phyloP scores from a whole-genome alignment of 2,329 filamentous ascomycete species.

The Stagonosporopsis vannaccii region DNA sequence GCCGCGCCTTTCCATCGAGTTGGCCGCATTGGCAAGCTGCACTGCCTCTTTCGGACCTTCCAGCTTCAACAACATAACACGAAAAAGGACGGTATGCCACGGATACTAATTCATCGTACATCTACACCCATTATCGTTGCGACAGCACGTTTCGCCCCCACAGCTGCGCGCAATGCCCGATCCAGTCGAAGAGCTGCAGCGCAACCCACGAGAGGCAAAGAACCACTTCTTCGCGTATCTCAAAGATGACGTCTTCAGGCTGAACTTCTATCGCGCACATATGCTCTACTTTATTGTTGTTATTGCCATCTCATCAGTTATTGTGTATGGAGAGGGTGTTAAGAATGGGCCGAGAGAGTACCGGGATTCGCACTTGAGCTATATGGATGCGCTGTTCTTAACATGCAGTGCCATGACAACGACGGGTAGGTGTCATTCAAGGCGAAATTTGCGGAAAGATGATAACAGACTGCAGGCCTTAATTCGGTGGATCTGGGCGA shows the following conservation, averaged over 20 bases:
- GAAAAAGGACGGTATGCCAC: conserved; percentile 2
- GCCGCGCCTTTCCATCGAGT: neutral
- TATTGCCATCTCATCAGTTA: conserved; percentile 36
- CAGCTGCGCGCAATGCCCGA: conserved; percentile 21
- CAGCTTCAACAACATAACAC: conserved; percentile 1
- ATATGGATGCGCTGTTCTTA: conserved; percentile 39
- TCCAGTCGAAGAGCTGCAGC: conserved; percentile 27
- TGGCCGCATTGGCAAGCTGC: conserved; percentile 7
- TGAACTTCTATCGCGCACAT: conserved; percentile 38
- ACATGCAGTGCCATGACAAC: conserved; percentile 44
- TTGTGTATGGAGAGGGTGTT: conserved; percentile 40
- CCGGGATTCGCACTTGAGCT: conserved; percentile 28
- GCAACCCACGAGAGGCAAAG: conserved; percentile 25
- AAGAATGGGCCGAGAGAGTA: conserved; percentile 31
- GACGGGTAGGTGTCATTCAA: conserved; percentile 23
- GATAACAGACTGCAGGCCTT: conserved; percentile 26
- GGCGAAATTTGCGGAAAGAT: neutral
- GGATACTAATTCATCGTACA: neutral
- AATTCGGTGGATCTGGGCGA: conserved; percentile 37
- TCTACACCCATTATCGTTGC: neutral
- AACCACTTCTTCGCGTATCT: conserved; percentile 29
- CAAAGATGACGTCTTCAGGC: conserved; percentile 22
- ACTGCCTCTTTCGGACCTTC: conserved; percentile 16
- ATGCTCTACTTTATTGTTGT: conserved; percentile 42
- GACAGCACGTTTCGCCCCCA: neutral